Conservation (phyloP, 192 early-diverging fungal species). For the Neocallimastix lanati region DNA sequence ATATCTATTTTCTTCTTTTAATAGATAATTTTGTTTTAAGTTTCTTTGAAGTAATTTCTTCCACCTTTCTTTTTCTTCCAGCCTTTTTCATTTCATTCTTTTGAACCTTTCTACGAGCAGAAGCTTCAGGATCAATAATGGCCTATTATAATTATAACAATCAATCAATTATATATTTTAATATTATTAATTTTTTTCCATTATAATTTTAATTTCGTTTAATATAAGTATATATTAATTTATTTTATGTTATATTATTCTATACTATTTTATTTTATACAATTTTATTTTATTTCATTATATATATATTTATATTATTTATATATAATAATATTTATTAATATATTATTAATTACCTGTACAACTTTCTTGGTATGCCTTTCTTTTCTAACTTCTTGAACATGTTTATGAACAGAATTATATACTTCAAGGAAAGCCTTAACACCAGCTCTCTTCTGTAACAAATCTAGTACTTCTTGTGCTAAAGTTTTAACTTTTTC, state of each 20-base stretch:
- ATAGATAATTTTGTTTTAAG: conserved; percentile 1
- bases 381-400: conserved; percentile 37
- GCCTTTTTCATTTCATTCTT: conserved; percentile 54
- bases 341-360: no score
- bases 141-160: conserved; percentile 12
- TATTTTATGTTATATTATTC: no score
- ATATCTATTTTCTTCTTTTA: background rate
- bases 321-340: no score
- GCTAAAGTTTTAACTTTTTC: conserved; percentile 58
- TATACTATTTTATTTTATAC: no score
- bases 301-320: no score
- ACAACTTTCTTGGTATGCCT: conserved; percentile 33
- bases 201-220: no score
- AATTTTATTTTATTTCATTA: no score
- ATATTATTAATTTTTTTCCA: no score
- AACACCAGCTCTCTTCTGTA: conserved; percentile 58
- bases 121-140: conserved; percentile 53
- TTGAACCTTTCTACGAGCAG: conserved; percentile 45
- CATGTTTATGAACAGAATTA: conserved; percentile 42
- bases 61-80: conserved; percentile 47
- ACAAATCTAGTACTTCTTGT: conserved; percentile 54
- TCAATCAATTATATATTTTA: conserved; percentile 1
- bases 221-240: no score
- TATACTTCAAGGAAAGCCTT: conserved; percentile 46
- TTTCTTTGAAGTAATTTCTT: conserved; percentile 36